phyloP scores from a whole-genome alignment of 2,329 filamentous ascomycete genomes.

The Lomentospora prolificans region DNA sequence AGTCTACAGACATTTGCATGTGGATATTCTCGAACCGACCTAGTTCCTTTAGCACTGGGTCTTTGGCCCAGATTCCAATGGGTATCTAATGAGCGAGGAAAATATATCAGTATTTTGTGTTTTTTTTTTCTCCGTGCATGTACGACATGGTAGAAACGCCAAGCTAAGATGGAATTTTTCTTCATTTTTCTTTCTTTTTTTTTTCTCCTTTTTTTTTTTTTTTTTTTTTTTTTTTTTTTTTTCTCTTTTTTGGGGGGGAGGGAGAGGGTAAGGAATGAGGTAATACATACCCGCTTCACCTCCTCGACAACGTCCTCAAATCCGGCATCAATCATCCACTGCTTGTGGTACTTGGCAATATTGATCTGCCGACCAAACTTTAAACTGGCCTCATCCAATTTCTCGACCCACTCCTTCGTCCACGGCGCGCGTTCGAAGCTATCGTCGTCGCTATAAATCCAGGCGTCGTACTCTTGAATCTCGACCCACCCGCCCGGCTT shows the following conservation, averaged over 20 bases:
- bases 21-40: slow-evolving; percentile 26
- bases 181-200: too few relatives aligned
- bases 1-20: slow-evolving; percentile 33
- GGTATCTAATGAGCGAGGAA: slow-evolving; percentile 20
- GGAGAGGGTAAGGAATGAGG: background rate
- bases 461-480: slow-evolving; percentile 28
- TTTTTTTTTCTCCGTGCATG: too few relatives aligned
- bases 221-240: too few relatives aligned
- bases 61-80: slow-evolving; percentile 27
- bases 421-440: slow-evolving; percentile 25
- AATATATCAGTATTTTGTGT: too few relatives aligned
- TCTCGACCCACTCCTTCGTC: slow-evolving; percentile 28
- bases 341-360: slow-evolving; percentile 24
- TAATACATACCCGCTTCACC: slow-evolving; percentile 18
- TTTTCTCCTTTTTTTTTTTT: too few relatives aligned
- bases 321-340: slow-evolving; percentile 28
- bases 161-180: slow-evolving; percentile 21
- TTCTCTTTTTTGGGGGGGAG: too few relatives aligned
- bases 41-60: slow-evolving; percentile 24
- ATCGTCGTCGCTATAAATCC: slow-evolving; percentile 28
- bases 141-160: slow-evolving; percentile 19
- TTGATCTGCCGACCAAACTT: slow-evolving; percentile 29
- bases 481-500: slow-evolving; percentile 27
- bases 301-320: slow-evolving; percentile 25
- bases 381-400: slow-evolving; percentile 24